These are phyloP conservation scores for Adansonia grandidieri DNA, from an alignment of 441 rosid genomes.

Conservation along the genomic window DNA sequence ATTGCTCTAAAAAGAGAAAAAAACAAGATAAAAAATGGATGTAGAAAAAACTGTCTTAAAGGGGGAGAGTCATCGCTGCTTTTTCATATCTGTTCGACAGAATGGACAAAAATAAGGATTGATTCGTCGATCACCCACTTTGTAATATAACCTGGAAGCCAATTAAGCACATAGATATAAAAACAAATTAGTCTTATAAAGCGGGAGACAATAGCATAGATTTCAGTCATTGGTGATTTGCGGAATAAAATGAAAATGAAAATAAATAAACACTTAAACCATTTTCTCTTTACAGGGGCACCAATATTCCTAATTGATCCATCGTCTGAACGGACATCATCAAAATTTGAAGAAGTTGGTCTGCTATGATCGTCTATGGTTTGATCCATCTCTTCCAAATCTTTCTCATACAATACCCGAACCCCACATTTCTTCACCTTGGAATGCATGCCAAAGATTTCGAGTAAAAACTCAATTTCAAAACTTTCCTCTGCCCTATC, in stretches of 20 bases:
- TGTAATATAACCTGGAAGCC: neutral
- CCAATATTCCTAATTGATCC: neutral
- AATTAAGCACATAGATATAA: neutral
- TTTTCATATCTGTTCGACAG: neutral
- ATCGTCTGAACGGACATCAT: neutral
- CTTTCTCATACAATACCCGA: neutral
- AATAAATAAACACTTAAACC: neutral
- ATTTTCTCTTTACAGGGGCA: neutral
- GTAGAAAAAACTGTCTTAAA: too few relatives aligned
- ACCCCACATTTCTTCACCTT: neutral
- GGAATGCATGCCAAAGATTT: neutral
- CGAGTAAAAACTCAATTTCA: neutral
- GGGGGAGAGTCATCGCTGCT: too few relatives aligned
- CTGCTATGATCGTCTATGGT: neutral
- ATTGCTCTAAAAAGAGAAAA: too few relatives aligned
- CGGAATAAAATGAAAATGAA: neutral
- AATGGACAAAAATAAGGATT: neutral
- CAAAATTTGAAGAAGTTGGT: neutral
- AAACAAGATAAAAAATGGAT: neutral
- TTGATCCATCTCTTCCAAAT: neutral
- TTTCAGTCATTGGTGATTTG: neutral
- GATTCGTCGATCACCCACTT: neutral
- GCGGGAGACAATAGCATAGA: neutral
- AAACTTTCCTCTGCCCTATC: neutral
- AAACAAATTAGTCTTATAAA: neutral